Base-by-base conservation (phyloP, 2,329 filamentous ascomycete species). In the Talaromyces verruculosus region DNA sequence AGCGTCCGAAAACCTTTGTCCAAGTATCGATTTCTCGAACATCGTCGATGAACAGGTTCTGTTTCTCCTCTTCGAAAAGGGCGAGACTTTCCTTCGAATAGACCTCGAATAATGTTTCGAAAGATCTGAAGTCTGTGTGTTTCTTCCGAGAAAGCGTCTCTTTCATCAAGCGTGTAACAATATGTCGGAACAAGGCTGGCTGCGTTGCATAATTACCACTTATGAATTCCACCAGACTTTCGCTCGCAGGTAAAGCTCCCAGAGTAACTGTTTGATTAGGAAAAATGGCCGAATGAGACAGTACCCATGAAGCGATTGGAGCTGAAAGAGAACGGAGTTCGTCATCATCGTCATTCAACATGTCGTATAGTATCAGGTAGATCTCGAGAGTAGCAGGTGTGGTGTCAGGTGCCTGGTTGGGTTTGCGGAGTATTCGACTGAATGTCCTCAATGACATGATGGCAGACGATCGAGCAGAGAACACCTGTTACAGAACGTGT, bases 31-130 rank as follows among this genome's bases (percentile, higher is more conserved):
- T 83, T 76, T 97, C 93, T 58, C 88, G 84, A 5, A 92, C 86
- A 70, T 93, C 89, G 75, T 98, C 94, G 60, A 94, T 82, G 76
- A 92, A 98, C n/a, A 97, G 84, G 74, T 99, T 99, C 75, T 96
- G 93, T 75, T 96, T 93, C 78, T 99, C 95, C 65, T 92, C 85
- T 0, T 86, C 89, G 75, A 99, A 99, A 0, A 99, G 85, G 68
- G 76, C 75, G 0, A 75, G 78, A 49, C 75, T 78, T 35, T 81
- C 78, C 47, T 77, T 76, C 3, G 75, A 71, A 11, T 76, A 74
- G 10, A 61, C 61, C 4, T 76, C 72, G 0, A 71, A 67, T 2
- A 84, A 71, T 0, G 72, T 66, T 5, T 71, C 67, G 28, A 78
- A 72, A 19, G 74, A 47, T 6, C 67, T 60, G 5, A 75, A 68